Evolutionary conservation across 225 moss, liverwort and hornwort genomes (phyloP).

Genomic region (Neckera pumila): DNA sequence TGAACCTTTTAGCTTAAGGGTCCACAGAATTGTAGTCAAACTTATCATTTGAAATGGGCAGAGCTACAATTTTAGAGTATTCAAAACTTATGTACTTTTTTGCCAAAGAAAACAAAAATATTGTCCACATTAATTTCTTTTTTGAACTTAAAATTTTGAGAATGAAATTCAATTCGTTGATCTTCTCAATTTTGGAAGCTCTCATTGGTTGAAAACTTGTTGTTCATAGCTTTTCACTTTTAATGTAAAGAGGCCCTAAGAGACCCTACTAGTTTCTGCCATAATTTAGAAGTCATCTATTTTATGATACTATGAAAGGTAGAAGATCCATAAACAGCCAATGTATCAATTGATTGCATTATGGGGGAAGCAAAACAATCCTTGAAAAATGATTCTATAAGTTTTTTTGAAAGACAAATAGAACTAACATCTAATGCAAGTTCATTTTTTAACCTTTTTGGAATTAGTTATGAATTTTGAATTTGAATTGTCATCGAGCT

Average conservation of each 20-base stretch:
- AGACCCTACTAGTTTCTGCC: background rate
- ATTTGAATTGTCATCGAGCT: background rate
- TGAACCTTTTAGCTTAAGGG: background rate
- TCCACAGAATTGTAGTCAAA: fast-evolving
- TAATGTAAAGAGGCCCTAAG: background rate
- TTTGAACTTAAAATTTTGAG: background rate
- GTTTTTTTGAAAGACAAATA: background rate
- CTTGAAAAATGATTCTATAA: background rate
- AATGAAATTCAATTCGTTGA: background rate
- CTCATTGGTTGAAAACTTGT: background rate
- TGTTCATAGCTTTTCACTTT: background rate
- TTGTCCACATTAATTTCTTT: background rate
- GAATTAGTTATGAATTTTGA: background rate
- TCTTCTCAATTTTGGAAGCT: background rate
- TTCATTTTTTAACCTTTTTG: background rate
- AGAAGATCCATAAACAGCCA: background rate
- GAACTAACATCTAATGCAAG: background rate
- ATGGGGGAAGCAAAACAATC: background rate
- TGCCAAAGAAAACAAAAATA: too few relatives aligned
- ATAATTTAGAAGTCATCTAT: background rate
- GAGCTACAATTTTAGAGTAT: background rate
- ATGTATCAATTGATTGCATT: background rate
- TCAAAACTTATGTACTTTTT: background rate
- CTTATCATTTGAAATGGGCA: fast-evolving
- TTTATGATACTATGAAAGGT: background rate